Conservation (phyloP, 768 basidiomycete species). For the Saitozyma podzolica region DNA sequence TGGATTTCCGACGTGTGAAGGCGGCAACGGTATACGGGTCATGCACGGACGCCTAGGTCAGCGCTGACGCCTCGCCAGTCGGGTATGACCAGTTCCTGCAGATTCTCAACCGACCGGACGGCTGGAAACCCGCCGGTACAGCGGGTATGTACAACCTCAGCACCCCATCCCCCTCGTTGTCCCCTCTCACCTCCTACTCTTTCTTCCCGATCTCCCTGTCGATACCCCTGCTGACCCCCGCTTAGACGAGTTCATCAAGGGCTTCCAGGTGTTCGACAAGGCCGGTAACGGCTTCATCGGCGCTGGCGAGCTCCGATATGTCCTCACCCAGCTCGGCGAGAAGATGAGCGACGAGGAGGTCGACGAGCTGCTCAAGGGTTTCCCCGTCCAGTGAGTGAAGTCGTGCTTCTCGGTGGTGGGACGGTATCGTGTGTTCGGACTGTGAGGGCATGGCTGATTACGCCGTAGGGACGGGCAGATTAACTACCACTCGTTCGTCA, state of each 20-base stretch:
- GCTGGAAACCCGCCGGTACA: constrained; percentile 95
- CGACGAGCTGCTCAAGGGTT: constrained; percentile 93
- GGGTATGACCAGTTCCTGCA: constrained; percentile 88
- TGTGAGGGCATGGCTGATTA: constrained; percentile 5
- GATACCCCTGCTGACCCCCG: not conserved
- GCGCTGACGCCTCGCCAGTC: constrained; percentile 57
- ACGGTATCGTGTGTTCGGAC: not conserved
- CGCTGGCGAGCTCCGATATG: constrained; percentile 86
- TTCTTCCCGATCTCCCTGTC: constrained; percentile 4
- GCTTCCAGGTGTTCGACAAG: constrained; percentile 98
- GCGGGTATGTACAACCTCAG: constrained; percentile 63
- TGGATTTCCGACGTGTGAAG: too few relatives aligned
- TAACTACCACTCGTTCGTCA: constrained; percentile 95
- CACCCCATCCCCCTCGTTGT: not conserved
- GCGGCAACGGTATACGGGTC: too few relatives aligned
- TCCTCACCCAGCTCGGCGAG: constrained; percentile 93
- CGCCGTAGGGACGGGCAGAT: constrained; percentile 82
- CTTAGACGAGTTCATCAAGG: constrained; percentile 96
- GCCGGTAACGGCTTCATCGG: constrained; percentile 90
- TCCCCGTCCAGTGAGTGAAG: constrained; percentile 79
- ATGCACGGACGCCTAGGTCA: constrained; percentile 7
- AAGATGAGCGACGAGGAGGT: constrained; percentile 98
- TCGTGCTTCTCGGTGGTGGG: not conserved
- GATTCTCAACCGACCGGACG: constrained; percentile 91
- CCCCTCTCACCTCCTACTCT: not conserved